Base-by-base conservation (phyloP, 441 rosid species). In the Raphanus hybrid region DNA sequence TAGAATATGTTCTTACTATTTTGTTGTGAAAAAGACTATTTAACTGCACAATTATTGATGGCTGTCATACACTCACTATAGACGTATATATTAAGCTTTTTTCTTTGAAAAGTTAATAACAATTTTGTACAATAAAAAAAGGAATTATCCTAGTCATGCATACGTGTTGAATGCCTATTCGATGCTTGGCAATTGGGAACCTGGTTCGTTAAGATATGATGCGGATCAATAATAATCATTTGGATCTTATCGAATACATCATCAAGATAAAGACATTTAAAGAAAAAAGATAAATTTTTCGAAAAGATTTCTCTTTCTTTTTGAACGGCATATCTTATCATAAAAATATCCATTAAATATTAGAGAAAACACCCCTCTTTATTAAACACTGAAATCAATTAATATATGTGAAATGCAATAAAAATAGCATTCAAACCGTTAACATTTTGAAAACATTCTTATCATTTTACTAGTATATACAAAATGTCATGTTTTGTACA, bases 151-250 rank as follows among this genome's bases (percentile, higher is more conserved):
- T 3, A 23, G 41, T 41, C 39, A 29, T 27, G 23, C 66, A 18
- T 18, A 69, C 70, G 71, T 69, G 82, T 62, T 69, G 78, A 55
- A 14, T 54, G 64, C 61, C 8, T 55, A 78, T 63, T 68, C 15
- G 78, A 23, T 69, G 67, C 4, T 55, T 52, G 74, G 60, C 63
- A 60, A 45, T 29, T 71, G 12, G 63, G 71, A 70, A 67, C 59
- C 62, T 61, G 60, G 71, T 39, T 61, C 35, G 54, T 68, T 62
- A 73, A 27, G 75, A 74, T 69, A 74, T 74, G 75, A 78, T 69
- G 45, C 52, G 48, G 67, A 48, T 57, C 35, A 34, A 66, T 12
- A n/a, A 0, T 37, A 23, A 39, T 59, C 67, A 78, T 73, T 68
- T 67, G 59, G 69, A 60, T 61, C 61, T 60, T 37, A 73, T 67